Percentiles rank a stretch among this genome's conserved stretches.
These are phyloP conservation scores for Aulographum hederae DNA, from an alignment of 2,329 filamentous ascomycete genomes.

Conservation along the genomic window DNA sequence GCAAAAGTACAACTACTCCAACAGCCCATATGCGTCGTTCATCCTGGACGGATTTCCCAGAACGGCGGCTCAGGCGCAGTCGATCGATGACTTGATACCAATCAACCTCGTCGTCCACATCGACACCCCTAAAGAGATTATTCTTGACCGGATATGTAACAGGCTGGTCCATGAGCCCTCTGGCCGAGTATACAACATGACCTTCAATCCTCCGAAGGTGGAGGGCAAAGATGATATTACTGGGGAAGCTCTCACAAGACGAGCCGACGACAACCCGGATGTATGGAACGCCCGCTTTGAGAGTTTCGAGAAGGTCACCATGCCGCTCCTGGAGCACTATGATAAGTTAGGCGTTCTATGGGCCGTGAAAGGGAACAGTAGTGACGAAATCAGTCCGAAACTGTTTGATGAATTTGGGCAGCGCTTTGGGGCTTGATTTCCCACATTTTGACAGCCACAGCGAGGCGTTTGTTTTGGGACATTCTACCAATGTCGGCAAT, in stretches of 20 bases:
- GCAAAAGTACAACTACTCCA: slow-evolving; percentile 29
- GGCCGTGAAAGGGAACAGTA: slow-evolving; percentile 74
- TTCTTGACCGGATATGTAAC: slow-evolving; percentile 75
- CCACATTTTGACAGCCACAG: not conserved
- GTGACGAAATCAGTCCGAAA: slow-evolving; percentile 89
- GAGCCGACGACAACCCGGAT: slow-evolving; percentile 71
- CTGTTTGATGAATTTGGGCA: slow-evolving; percentile 66
- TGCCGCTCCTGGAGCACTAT: slow-evolving; percentile 77
- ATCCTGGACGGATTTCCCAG: slow-evolving; percentile 93
- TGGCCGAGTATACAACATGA: slow-evolving; percentile 86
- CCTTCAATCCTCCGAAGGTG: slow-evolving; percentile 72
- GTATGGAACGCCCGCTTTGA: slow-evolving; percentile 66
- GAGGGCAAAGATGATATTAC: slow-evolving; percentile 76
- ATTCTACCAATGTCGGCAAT: too few relatives aligned
- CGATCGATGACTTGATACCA: slow-evolving; percentile 67
- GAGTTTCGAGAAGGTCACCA: slow-evolving; percentile 76
- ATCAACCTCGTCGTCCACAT: slow-evolving; percentile 87
- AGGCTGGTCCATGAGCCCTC: slow-evolving; percentile 89
- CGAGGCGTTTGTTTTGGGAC: too few relatives aligned
- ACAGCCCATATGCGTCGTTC: slow-evolving; percentile 68
- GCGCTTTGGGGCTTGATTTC: slow-evolving; percentile 40
- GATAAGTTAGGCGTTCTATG: slow-evolving; percentile 65
- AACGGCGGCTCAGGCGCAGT: slow-evolving; percentile 60
- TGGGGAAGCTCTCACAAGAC: slow-evolving; percentile 65
- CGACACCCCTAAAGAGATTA: slow-evolving; percentile 68